Evolutionary conservation across 2,329 filamentous ascomycete species (phyloP).

Genomic region (Stagonosporopsis cucurbitacearum): DNA sequence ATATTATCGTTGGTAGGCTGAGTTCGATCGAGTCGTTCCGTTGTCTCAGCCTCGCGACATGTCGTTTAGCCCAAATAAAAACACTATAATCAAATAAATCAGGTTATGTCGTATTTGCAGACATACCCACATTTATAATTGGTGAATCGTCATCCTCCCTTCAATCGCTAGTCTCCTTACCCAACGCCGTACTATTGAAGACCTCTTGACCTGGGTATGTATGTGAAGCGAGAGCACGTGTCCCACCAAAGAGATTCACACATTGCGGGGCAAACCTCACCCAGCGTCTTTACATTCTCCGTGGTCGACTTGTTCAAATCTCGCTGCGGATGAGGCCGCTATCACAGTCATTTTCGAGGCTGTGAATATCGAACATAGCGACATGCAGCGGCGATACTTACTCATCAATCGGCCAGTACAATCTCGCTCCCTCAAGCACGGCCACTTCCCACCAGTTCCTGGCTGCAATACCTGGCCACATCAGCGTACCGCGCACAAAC

Average conservation of each 20-base stretch:
- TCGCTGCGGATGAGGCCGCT: neutral
- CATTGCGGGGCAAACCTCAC: constrained; percentile 7
- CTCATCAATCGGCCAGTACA: neutral
- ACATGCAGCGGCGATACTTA: neutral
- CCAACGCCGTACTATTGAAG: too few species aligned
- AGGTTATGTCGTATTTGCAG: neutral
- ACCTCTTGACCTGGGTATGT: too few species aligned
- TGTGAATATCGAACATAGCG: too few species aligned
- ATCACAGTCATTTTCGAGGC: neutral
- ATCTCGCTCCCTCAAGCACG: neutral
- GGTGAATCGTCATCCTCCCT: neutral
- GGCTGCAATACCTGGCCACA: neutral
- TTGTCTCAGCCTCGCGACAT: neutral
- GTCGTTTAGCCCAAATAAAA: constrained; percentile 3
- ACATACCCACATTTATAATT: neutral
- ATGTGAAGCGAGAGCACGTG: constrained; percentile 12
- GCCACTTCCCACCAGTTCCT: neutral
- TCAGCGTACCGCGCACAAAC: constrained; percentile 1
- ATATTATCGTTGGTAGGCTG: neutral
- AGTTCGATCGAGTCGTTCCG: neutral
- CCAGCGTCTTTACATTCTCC: neutral
- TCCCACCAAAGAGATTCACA: constrained; percentile 6
- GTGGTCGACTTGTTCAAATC: neutral
- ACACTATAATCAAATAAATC: neutral
- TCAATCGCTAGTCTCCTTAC: neutral